Evolutionary conservation across 73 alveolate species (phyloP).

Genomic region (Tetrahymena thermophila): DNA sequence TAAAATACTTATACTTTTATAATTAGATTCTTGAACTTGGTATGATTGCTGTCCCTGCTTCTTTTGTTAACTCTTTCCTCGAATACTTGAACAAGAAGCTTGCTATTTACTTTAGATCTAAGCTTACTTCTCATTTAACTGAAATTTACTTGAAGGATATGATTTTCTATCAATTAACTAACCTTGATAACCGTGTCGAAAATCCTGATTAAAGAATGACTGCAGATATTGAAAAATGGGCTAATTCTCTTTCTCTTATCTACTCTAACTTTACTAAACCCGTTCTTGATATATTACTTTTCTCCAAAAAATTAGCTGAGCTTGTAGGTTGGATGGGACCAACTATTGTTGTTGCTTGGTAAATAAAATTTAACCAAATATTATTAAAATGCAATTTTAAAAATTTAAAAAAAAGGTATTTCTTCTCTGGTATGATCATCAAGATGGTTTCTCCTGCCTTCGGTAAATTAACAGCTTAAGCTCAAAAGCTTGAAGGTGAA

Average conservation of each 20-base stretch:
- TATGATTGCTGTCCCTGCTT: slow-evolving; percentile 80
- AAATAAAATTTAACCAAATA: not conserved
- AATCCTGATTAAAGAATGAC: slow-evolving; percentile 88
- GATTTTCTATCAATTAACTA: slow-evolving; percentile 70
- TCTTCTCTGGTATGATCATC: slow-evolving; percentile 67
- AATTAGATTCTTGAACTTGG: slow-evolving; percentile 50
- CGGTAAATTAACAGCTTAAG: slow-evolving; percentile 76
- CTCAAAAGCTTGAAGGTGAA: slow-evolving; percentile 83
- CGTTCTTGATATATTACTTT: slow-evolving; percentile 72
- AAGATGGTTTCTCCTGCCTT: slow-evolving; percentile 80
- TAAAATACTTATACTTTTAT: not conserved
- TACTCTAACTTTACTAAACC: slow-evolving; percentile 82
- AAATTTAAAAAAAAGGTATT: slow-evolving; percentile 8
- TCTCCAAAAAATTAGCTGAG: slow-evolving; percentile 82
- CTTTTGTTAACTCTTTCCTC: slow-evolving; percentile 71
- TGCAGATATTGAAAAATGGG: slow-evolving; percentile 85
- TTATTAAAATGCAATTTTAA: not conserved
- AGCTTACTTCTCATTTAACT: slow-evolving; percentile 65
- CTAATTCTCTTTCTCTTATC: slow-evolving; percentile 61
- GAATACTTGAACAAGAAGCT: slow-evolving; percentile 64
- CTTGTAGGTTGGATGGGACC: slow-evolving; percentile 91
- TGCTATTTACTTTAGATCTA: slow-evolving; percentile 73
- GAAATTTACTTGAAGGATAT: slow-evolving; percentile 66
- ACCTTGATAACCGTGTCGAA: slow-evolving; percentile 69
- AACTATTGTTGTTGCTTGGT: slow-evolving; percentile 63